A percentile compares a stretch with the other conserved stretches of the same genome.
These are phyloP conservation scores for Taxillus chinensis DNA, from an alignment of 164 flowering plant species.

Conservation along the genomic window DNA sequence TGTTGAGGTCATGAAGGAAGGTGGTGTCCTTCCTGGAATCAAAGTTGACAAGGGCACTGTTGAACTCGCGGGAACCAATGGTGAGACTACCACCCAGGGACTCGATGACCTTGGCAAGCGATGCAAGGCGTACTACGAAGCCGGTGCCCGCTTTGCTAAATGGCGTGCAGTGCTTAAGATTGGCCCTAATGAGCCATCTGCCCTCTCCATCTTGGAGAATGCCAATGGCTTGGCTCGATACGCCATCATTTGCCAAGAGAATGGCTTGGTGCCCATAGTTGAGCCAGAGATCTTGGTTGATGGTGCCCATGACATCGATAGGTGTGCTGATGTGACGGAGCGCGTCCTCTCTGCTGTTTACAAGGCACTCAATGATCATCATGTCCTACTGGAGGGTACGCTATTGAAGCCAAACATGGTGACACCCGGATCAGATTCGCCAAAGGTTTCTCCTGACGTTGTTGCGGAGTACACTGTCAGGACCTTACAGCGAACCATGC, in stretches of 20 bases:
- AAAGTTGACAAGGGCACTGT: constrained; percentile 15
- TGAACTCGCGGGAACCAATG: constrained; percentile 12
- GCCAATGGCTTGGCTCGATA: constrained; percentile 11
- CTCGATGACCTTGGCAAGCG: constrained; percentile 7
- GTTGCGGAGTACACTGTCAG: constrained; percentile 12
- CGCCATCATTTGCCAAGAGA: constrained; percentile 8
- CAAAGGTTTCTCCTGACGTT: constrained; percentile 10
- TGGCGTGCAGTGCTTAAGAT: constrained; percentile 9
- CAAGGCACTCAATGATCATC: constrained; percentile 14
- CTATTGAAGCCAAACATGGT: constrained; percentile 14
- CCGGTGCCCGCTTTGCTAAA: constrained; percentile 4
- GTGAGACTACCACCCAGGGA: constrained; percentile 14
- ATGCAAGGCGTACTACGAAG: constrained; percentile 7
- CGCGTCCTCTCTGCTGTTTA: constrained; percentile 8
- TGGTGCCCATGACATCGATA: constrained; percentile 9
- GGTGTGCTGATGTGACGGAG: constrained; percentile 11
- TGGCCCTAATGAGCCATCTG: constrained; percentile 10
- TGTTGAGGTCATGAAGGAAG: constrained; percentile 10
- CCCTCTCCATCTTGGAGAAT: constrained; percentile 7
- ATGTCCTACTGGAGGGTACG: constrained; percentile 10
- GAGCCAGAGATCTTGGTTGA: constrained; percentile 11
- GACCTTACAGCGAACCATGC: constrained; percentile 13
- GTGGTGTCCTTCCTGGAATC: constrained; percentile 11
- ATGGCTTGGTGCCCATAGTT: constrained; percentile 2
- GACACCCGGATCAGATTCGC: constrained; percentile 9